Evolutionary conservation across 345 rosid genomes (phyloP).

Genomic region (Hibiscus trionum): DNA sequence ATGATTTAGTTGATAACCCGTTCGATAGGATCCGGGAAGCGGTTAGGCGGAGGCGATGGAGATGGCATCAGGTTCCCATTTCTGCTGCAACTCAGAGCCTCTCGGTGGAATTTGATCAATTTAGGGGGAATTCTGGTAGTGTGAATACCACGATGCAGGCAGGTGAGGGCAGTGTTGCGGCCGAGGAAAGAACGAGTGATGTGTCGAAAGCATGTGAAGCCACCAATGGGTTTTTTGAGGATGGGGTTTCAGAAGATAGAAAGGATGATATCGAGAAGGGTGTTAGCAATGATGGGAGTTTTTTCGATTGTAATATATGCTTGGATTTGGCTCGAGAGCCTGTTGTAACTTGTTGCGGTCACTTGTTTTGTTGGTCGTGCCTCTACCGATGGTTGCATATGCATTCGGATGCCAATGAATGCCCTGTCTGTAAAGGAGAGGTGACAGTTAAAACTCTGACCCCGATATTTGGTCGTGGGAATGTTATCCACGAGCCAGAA

Average conservation of each 20-base stretch:
- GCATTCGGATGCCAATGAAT: background rate
- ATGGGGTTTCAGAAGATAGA: slow-evolving; percentile 15
- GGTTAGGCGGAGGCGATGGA: background rate
- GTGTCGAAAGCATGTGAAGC: slow-evolving; percentile 59
- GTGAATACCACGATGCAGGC: background rate
- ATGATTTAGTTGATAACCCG: background rate
- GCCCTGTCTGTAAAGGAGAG: slow-evolving; percentile 90
- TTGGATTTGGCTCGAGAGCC: slow-evolving; percentile 31
- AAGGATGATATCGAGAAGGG: slow-evolving; percentile 47
- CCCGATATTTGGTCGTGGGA: slow-evolving; percentile 46
- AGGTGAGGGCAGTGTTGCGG: background rate
- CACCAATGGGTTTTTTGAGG: slow-evolving; percentile 47
- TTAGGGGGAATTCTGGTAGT: slow-evolving; percentile 20
- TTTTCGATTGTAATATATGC: slow-evolving; percentile 78
- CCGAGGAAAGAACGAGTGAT: background rate
- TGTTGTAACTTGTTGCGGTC: slow-evolving; percentile 2
- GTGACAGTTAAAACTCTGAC: slow-evolving; percentile 65
- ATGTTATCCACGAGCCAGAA: slow-evolving; percentile 41
- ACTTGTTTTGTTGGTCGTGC: slow-evolving; percentile 4
- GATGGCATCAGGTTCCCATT: background rate
- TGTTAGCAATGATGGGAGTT: slow-evolving; percentile 58
- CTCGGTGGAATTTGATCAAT: background rate
- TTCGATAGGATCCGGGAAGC: background rate
- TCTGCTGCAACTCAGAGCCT: background rate
- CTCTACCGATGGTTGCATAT: slow-evolving; percentile 3